phyloP scores from a whole-genome alignment of 306 rosid genomes.

The Cicer judaicum region DNA sequence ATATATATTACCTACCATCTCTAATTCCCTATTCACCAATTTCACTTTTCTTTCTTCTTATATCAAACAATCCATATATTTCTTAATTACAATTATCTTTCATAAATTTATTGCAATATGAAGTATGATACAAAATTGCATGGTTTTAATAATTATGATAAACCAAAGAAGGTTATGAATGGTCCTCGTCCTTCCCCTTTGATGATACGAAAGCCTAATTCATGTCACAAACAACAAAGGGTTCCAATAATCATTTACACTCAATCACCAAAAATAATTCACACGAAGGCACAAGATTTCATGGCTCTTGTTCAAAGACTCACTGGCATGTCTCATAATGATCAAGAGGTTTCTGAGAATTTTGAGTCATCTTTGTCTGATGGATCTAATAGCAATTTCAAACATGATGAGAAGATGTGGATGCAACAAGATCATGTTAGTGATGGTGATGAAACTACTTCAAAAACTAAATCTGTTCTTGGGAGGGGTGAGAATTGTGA shows the following conservation, averaged over 20 bases:
- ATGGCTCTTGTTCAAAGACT: constrained; percentile 90
- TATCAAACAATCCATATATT: not conserved
- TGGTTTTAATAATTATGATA: constrained; percentile 13
- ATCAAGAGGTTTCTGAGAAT: constrained; percentile 40
- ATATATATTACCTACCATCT: not conserved
- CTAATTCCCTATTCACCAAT: constrained; percentile 13
- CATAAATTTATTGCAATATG: constrained; percentile 28
- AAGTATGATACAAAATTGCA: constrained; percentile 41
- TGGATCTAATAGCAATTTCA: constrained; percentile 10
- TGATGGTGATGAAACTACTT: constrained; percentile 51
- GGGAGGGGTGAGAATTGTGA: constrained; percentile 42
- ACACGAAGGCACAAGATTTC: constrained; percentile 72
- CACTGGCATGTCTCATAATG: constrained; percentile 56
- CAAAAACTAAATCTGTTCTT: constrained; percentile 45
- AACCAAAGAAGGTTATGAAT: constrained; percentile 45
- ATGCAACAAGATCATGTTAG: not conserved
- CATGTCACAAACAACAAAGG: constrained; percentile 42
- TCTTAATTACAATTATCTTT: not conserved
- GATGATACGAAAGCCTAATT: constrained; percentile 54
- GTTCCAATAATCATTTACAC: constrained; percentile 83
- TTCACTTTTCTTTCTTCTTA: not conserved
- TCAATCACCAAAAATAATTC: constrained; percentile 79
- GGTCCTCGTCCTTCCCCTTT: constrained; percentile 80
- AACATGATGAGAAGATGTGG: not conserved
- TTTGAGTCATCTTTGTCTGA: constrained; percentile 47